Conservation (phyloP, 2,329 filamentous ascomycete genomes). For the Trichophyton mentagrophytes region DNA sequence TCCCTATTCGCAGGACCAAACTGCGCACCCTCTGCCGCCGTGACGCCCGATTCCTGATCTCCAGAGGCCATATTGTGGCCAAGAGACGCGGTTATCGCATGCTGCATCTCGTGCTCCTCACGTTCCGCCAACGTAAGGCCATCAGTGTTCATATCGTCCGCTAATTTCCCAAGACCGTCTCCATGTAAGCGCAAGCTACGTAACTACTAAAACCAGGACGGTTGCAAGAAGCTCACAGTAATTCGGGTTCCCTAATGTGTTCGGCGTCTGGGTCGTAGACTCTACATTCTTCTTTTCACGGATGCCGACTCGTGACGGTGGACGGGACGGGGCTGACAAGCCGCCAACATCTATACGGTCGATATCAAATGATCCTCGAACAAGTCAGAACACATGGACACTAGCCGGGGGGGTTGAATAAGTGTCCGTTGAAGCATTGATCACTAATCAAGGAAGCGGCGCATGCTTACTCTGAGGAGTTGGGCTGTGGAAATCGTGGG, state of each 20-base stretch:
- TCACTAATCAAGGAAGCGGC: not conserved
- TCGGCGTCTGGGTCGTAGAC: not conserved
- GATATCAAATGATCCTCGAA: constrained; percentile 12
- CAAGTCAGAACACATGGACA: constrained; percentile 2
- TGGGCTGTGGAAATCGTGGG: constrained; percentile 2
- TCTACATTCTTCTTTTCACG: constrained; percentile 8
- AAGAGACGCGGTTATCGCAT: constrained; percentile 37
- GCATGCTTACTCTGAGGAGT: constrained; percentile 8
- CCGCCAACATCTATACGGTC: constrained; percentile 18
- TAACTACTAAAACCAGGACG: not conserved
- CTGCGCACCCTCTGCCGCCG: constrained; percentile 24
- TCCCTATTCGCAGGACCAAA: constrained; percentile 45
- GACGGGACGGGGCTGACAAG: constrained; percentile 33
- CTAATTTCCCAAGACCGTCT: not conserved
- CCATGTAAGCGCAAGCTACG: not conserved
- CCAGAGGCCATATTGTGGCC: constrained; percentile 19
- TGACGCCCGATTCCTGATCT: constrained; percentile 44
- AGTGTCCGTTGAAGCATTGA: not conserved
- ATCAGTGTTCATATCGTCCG: not conserved
- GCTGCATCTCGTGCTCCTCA: constrained; percentile 34
- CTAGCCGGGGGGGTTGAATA: not conserved
- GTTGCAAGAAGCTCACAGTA: not conserved
- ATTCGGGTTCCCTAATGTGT: not conserved
- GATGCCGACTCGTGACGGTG: constrained; percentile 33
- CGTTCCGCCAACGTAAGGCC: constrained; percentile 29